Evolutionary conservation across 164 flowering plant genomes (phyloP), one percentile per base, ranked within the genome.

Genomic region (Aristolochia fimbriata): DNA sequence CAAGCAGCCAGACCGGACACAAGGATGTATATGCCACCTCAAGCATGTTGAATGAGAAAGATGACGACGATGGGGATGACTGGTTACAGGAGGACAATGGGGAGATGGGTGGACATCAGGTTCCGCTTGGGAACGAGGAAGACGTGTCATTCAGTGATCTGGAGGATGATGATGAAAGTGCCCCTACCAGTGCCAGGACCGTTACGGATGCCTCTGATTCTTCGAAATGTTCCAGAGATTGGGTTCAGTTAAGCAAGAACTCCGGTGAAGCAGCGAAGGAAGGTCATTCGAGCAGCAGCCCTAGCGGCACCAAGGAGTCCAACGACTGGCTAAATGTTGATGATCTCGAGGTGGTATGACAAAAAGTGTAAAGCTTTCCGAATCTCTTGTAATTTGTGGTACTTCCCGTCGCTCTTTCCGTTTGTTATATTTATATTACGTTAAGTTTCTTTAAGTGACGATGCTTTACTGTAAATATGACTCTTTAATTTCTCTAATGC

Each of bases 61-160:
- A 78, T 10, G 90, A 78, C 17, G 84, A 80, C 7, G 86, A 84
- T 41, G 87, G 72, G 23, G 84, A 90, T 78, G 96, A 85, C 45
- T 90, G 99, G 99, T 81, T 78, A 5, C 79, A 79, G 43, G 87
- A 90, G 6, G 83, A 80, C 61, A 74, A 79, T 60, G 68, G 71
- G 16, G 89, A 89, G 19, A 58, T 83, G 17, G 77, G 68, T 37
- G 69, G 75, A 15, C 63, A 72, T 15, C 52, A 67, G 6, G 60
- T 76, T 51, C 71, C 70, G 22, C 16, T 80, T 6, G 84, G 74
- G 15, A 76, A 80, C 65, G 99, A 80, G 15, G 99, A 93, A 45
- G 97, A 88, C 62, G 82, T 93, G 7, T 88, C 99, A 19, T 93
- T 93, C 67, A 93, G 97, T 76, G 98, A 93, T 73, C 94, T 93